phyloP scores from a whole-genome alignment of 2,329 filamentous ascomycete species.

The Epichloe brachyelytri region DNA sequence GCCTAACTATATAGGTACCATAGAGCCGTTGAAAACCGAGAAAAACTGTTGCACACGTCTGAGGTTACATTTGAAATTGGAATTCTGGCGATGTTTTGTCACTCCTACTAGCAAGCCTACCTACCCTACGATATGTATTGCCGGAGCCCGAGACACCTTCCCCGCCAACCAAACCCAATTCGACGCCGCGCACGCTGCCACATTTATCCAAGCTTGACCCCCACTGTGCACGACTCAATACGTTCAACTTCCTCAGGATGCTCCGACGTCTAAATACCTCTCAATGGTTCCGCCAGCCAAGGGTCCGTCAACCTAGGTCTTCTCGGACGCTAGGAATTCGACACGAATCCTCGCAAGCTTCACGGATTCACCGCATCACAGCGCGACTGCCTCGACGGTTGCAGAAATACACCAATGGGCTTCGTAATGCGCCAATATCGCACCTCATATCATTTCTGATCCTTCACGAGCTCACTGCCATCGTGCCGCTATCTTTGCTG shows the following conservation, averaged over 20 bases:
- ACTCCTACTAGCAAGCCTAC: no score
- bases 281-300: conserved; percentile 12
- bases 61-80: no score
- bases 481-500: conserved; percentile 65
- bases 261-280: conserved; percentile 11
- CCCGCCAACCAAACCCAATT: no score
- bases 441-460: conserved; percentile 79
- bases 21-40: no score
- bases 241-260: conserved; percentile 10
- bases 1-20: no score
- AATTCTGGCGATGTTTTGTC: no score
- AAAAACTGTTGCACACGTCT: no score
- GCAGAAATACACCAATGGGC: conserved; percentile 52
- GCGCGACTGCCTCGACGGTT: conserved; percentile 51
- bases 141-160: no score
- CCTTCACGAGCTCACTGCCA: conserved; percentile 82
- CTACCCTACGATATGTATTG: no score
- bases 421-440: conserved; percentile 65
- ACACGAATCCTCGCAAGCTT: conserved; percentile 15
- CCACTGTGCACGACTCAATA: background rate
- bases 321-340: conserved; percentile 8
- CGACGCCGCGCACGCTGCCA: no score
- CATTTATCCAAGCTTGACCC: no score
- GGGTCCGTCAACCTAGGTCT: conserved; percentile 3
- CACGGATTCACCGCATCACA: conserved; percentile 33